Base-by-base conservation (phyloP, 2,329 filamentous ascomycete species). In the Furcasterigmium sp. region DNA sequence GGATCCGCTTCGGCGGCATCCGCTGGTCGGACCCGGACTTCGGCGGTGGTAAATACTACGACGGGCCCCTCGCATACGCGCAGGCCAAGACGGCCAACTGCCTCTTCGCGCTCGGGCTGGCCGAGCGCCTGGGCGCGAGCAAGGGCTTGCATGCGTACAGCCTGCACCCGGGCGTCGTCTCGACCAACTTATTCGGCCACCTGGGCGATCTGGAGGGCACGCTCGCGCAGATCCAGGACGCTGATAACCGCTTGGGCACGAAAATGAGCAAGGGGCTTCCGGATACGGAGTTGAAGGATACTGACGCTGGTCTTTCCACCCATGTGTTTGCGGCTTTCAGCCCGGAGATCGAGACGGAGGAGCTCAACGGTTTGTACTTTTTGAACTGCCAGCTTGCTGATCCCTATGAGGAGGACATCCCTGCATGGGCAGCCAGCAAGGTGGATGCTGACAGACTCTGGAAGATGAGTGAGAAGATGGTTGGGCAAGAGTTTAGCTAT, bases 81-180 rank as follows among this genome's bases (percentile, higher is more conserved):
- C 62, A 72, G 45, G 55, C 57, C 39, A 76, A 76, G 49, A 60
- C 63, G 0, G 69, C 71, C 7, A 72, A 70, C 46, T 65, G 75
- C 39, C 72, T 64, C 13, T 43, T 46, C 32, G 41, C 46, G 13
- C 4, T 48, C 28, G 37, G 25, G 11, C 44, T 48, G 11, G 44
- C 44, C 5, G 46, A 41, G 28, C 30, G 29, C 30, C 37, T 48
- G 11, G 48, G 48, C 21, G 58, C 57, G 44, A 51, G 58, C 42
- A 59, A 56, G 36, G 57, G 65, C 3, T 63, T 75, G 15, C 61
- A 68, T 2, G 59, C 62, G 32, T 68, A 70, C 19, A 63, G 66
- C 49, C 61, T 71, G 17, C 70, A 79, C 52, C 75, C 80, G 0
- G 84, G 85, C 19, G 74, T 81, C 47, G 73, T 90, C 13, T 15